Evolutionary conservation across 2,329 filamentous ascomycete species (phyloP).

Genomic region (Penicillium hesseltinei): DNA sequence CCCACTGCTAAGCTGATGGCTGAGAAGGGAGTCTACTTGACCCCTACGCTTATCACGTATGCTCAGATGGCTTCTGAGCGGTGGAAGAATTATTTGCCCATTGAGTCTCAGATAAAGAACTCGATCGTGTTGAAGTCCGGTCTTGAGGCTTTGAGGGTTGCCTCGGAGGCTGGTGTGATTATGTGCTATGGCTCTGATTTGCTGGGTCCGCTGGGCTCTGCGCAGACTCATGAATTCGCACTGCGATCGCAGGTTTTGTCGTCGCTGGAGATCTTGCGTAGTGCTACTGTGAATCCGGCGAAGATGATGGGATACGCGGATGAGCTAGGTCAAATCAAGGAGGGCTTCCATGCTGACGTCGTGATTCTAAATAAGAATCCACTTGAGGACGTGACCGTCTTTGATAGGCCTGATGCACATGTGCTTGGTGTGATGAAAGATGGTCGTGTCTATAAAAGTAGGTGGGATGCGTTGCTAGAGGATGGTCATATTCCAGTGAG

Average conservation of each 20-base stretch:
- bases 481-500: slow-evolving; percentile 22
- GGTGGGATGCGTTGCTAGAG: slow-evolving; percentile 22
- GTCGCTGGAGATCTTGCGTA: slow-evolving; percentile 45
- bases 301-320: slow-evolving; percentile 48
- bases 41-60: slow-evolving; percentile 55
- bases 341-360: slow-evolving; percentile 53
- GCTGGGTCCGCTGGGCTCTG: slow-evolving; percentile 48
- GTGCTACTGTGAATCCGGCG: slow-evolving; percentile 54
- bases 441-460: slow-evolving; percentile 47
- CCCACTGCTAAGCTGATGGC: slow-evolving; percentile 52
- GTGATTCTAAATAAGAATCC: slow-evolving; percentile 54
- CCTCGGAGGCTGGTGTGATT: slow-evolving; percentile 52
- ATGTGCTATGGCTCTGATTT: slow-evolving; percentile 58
- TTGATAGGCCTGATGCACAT: slow-evolving; percentile 49
- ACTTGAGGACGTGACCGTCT: slow-evolving; percentile 52
- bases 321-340: slow-evolving; percentile 51
- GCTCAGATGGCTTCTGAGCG: slow-evolving; percentile 49
- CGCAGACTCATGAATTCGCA: slow-evolving; percentile 51
- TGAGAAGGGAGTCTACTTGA: slow-evolving; percentile 49
- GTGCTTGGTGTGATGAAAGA: slow-evolving; percentile 56
- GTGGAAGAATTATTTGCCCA: slow-evolving; percentile 23
- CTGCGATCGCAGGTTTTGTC: slow-evolving; percentile 46
- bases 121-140: slow-evolving; percentile 48
- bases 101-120: slow-evolving; percentile 50
- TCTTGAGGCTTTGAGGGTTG: slow-evolving; percentile 48